Evolutionary conservation across 306 rosid genomes (phyloP).

Genomic region (Oemleria cerasiformis): DNA sequence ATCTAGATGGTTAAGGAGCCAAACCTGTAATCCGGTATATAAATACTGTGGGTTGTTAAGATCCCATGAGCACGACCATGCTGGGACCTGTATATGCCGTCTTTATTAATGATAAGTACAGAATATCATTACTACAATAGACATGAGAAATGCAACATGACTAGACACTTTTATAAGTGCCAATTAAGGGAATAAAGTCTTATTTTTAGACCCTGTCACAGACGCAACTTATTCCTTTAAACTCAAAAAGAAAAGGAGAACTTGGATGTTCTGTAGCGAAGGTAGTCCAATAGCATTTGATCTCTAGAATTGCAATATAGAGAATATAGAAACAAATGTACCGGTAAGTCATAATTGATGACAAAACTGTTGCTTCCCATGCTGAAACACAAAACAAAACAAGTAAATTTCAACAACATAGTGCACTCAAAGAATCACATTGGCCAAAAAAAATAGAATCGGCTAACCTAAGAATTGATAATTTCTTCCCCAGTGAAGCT

Average conservation of each 20-base stretch:
- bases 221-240: not conserved
- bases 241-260: not conserved
- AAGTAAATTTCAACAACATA: not conserved
- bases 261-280: not conserved
- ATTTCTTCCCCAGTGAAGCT: slow-evolving; percentile 24
- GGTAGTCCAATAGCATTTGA: not conserved
- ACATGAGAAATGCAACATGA: not conserved
- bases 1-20: not conserved
- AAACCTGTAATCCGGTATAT: slow-evolving; percentile 22
- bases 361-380: slow-evolving; percentile 13
- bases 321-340: not conserved
- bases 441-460: not conserved
- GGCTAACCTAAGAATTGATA: slow-evolving; percentile 19
- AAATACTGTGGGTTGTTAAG: slow-evolving; percentile 4
- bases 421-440: not conserved
- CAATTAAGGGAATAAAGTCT: not conserved
- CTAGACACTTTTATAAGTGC: not conserved
- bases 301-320: not conserved
- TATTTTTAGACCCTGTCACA: not conserved
- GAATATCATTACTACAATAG: not conserved
- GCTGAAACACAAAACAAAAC: slow-evolving; percentile 15
- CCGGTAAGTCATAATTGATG: slow-evolving; percentile 15
- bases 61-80: slow-evolving; percentile 25
- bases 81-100: slow-evolving; percentile 9
- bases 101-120: not conserved